Percentiles rank a stretch among this genome's conserved stretches.
These are phyloP conservation scores for Manihot esculenta DNA, from an alignment of 441 rosid species.

Conservation along the genomic window DNA sequence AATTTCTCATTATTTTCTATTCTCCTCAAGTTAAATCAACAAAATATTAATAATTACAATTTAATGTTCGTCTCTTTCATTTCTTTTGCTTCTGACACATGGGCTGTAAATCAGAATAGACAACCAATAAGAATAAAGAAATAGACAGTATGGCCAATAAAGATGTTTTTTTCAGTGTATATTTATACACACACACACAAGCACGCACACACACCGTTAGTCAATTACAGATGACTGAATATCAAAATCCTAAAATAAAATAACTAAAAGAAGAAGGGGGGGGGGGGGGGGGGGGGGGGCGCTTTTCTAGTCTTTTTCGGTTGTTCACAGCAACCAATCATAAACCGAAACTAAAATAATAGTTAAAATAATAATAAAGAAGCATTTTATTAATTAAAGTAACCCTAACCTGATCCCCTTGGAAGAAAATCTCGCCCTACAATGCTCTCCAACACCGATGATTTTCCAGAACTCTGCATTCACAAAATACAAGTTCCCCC, in stretches of 20 bases:
- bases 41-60: background rate
- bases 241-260: background rate
- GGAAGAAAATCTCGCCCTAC: conserved; percentile 92
- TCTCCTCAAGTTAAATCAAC: background rate
- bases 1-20: background rate
- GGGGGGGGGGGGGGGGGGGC: too few species aligned
- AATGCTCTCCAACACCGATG: conserved; percentile 87
- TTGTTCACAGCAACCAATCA: conserved; percentile 21
- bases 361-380: background rate
- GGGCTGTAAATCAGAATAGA: too few species aligned
- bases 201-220: background rate
- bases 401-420: conserved; percentile 72
- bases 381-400: background rate
- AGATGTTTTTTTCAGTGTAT: too few species aligned
- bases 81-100: background rate
- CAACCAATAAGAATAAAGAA: too few species aligned
- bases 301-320: background rate
- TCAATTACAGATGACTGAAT: conserved; percentile 3
- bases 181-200: too few species aligned
- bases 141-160: too few species aligned
- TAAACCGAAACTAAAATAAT: conserved; percentile 1
- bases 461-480: conserved; percentile 82
- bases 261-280: too few species aligned
- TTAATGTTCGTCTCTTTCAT: background rate
- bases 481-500: background rate